These are phyloP conservation scores for Phytophthora melonis DNA, from an alignment of 352 stramenopile genomes.

Conservation along the genomic window DNA sequence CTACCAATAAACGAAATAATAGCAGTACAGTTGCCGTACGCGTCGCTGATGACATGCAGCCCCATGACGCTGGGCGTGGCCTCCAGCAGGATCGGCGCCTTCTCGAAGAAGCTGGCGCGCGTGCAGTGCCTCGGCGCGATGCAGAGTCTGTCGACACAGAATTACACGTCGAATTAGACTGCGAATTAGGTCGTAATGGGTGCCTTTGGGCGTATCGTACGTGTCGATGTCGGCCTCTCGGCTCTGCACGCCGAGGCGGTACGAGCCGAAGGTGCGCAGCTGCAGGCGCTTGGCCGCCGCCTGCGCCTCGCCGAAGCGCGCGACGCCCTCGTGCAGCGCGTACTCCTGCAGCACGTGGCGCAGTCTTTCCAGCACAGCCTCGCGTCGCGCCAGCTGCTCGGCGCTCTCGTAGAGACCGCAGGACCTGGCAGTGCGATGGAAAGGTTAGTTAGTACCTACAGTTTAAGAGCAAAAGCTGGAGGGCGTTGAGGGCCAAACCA, in stretches of 20 bases:
- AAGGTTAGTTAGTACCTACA: not conserved
- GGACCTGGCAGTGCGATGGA: conserved; percentile 35
- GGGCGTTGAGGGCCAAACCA: not conserved
- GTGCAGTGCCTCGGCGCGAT: conserved; percentile 85
- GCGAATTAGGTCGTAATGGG: too few species aligned
- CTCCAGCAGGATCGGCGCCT: conserved; percentile 83
- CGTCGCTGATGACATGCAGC: conserved; percentile 87
- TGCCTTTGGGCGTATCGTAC: conserved; percentile 34
- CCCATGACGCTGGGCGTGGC: conserved; percentile 69
- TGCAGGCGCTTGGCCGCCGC: conserved; percentile 54
- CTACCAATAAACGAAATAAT: not conserved
- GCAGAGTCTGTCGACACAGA: conserved; percentile 61
- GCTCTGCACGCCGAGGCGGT: conserved; percentile 87
- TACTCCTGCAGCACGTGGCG: conserved; percentile 79
- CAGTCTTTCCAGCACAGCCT: conserved; percentile 74
- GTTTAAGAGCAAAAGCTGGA: not conserved
- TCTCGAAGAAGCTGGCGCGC: conserved; percentile 90
- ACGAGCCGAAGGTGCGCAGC: conserved; percentile 94
- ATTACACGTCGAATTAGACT: too few species aligned
- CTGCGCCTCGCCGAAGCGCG: conserved; percentile 56
- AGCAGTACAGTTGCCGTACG: conserved; percentile 67
- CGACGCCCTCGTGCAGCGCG: conserved; percentile 70
- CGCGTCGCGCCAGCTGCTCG: conserved; percentile 67
- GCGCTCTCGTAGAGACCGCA: conserved; percentile 81
- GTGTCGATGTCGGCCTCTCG: conserved; percentile 89